Evolutionary conservation across 768 basidiomycete genomes (phyloP), one percentile per base, ranked within the genome.

Genomic region (Leccinellum albellum): DNA sequence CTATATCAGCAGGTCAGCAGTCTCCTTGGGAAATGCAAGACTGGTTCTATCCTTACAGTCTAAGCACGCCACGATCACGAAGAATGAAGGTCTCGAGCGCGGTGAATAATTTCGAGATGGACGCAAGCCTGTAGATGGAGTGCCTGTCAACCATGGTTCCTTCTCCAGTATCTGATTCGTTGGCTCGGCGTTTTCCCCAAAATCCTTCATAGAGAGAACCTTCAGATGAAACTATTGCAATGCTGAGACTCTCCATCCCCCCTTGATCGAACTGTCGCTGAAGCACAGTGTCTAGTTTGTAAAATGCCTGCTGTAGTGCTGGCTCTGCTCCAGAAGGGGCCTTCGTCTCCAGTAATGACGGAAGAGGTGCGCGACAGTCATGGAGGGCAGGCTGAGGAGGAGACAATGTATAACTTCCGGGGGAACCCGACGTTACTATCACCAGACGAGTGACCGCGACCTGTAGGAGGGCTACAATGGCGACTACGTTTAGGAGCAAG

Each of bases 101-200:
- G 4, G 76, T 74, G 61, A 82, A 81, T 56, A 83, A 66, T 66
- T 83, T 85, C 6, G 78, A 76, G 54, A 81, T 75, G 40, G 78
- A 81, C 2, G 81, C 81, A 24, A 83, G 70, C 26, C 83, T 73
- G 59, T 82, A 83, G 50, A 81, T 74, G 0, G 80, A 77, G 61
- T 82, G 64, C 51, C 74, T 70, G n/a, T 75, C 66, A 1, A 78
- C 73, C 0, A 63, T 65, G 5, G 61, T 61, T 10, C 56, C 57
- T 6, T 62, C 51, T 17, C 57, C 56, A 2, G 50, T 40, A n/a
- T 59, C 61, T 3, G 74, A 70, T 60, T 79, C 80, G 55, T 83
- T 82, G 31, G 78, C 80, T 50, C 73, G 67, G 33, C 72, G 68
- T 6, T 61, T 61, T 15, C 82, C 82, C 61, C 75, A 79, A 33